Percentiles rank a stretch among this genome's conserved stretches.
phyloP scores from a whole-genome alignment of 75 land plant genomes.

The Sequoiadendron giganteum region DNA sequence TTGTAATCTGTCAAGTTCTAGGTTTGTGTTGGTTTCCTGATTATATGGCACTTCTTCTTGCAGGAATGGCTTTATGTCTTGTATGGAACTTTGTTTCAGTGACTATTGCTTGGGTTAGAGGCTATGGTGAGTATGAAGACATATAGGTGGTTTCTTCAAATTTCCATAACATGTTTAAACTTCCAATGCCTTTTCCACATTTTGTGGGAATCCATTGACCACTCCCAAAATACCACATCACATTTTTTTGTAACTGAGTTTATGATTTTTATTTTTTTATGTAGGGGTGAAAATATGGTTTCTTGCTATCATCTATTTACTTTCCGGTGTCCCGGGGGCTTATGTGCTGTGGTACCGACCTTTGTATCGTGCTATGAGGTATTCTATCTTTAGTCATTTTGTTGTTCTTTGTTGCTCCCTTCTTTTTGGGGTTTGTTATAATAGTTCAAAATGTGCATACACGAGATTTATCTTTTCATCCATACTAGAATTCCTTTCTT shows the following conservation, averaged over 20 bases:
- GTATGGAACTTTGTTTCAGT: conserved; percentile 84
- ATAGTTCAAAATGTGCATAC: neutral
- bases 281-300: conserved; percentile 86
- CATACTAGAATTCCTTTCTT: neutral
- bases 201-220: neutral
- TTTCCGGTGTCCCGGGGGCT: conserved; percentile 85
- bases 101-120: conserved; percentile 79
- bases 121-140: conserved; percentile 37
- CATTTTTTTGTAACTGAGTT: neutral
- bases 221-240: neutral
- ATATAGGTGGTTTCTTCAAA: neutral
- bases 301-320: conserved; percentile 75
- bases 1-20: neutral
- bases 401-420: conserved; percentile 3
- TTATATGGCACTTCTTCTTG: neutral
- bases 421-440: neutral
- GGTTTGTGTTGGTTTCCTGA: neutral
- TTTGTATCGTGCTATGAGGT: conserved; percentile 97
- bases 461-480: neutral
- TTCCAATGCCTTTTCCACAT: neutral
- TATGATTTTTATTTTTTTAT: conserved; percentile 7
- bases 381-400: neutral
- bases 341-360: conserved; percentile 97
- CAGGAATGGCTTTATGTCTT: conserved; percentile 61
- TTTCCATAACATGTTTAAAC: neutral